Base-by-base conservation (phyloP, 208 protist genomes). In the Trypanosoma boissoni region DNA sequence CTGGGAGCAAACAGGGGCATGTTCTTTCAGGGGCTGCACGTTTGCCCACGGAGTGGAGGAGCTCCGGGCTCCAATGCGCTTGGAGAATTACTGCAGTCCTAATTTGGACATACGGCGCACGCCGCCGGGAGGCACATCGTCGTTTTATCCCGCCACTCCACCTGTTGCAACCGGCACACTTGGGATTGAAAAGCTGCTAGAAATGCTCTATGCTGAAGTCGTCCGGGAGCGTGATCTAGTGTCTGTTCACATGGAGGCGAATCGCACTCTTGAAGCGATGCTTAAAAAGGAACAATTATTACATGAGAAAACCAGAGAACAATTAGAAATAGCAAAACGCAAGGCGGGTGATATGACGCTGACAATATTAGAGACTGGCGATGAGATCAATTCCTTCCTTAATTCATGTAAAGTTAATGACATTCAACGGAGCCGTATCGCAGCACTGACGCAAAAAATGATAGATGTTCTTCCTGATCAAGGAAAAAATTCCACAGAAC, bases 11-110 rank as follows among this genome's bases (percentile, higher is more conserved):
- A 76, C 65, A 8, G 83, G 83, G 2, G 72, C 59, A 10, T 90
- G 83, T 64, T 68, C 71, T 31, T 92, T 88, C 57, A 71, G 72
- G 31, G 80, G 83, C 23, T 94, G 83, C 69, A 90, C 78, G 45
- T 91, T 94, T 48, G 82, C 83, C n/a, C 83, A 91, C 75, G 82
- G 83, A 9, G 79, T 83, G 10, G 81, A 90, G 60, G 83, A 94
- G 69, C 68, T 94, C 39, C 80, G 83, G 2, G 63, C 73, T 5
- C 76, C 83, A 1, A 32, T 69, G 24, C 74, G 74, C 23, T 54
- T 68, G 2, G 80, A 83, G 12, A 28, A 49, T 28, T 68, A 76
- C 24, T 42, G 68, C 44, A 77, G 74, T 10, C 72, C 79, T 0
- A 46, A 73, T 14, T 48, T 80, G 0, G 64, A 74, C 39, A 59